phyloP scores from a whole-genome alignment of 75 land plant genomes.

The Cryptomeria japonica region DNA sequence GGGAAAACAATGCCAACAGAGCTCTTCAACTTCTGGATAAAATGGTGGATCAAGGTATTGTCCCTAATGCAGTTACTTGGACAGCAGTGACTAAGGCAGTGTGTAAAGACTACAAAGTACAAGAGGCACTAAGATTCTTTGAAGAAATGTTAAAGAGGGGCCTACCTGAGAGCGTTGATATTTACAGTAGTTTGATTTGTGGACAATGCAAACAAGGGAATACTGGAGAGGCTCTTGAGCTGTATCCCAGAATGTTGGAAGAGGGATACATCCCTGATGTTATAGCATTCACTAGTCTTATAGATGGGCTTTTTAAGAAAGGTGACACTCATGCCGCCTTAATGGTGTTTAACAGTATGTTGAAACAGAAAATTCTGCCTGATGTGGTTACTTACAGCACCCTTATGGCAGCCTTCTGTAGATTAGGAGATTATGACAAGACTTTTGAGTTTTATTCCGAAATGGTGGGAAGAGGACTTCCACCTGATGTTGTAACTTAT shows the following conservation, averaged over 20 bases:
- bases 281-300: conserved; percentile 35
- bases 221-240: conserved; percentile 16
- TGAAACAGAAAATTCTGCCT: conserved; percentile 14
- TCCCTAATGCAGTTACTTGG: conserved; percentile 30
- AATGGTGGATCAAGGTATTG: conserved; percentile 19
- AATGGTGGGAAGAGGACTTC: conserved; percentile 27
- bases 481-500: conserved; percentile 13
- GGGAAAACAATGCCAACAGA: conserved; percentile 17
- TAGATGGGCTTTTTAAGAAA: conserved; percentile 30
- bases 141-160: conserved; percentile 29
- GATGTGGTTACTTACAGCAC: conserved; percentile 32
- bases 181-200: conserved; percentile 38
- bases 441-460: conserved; percentile 22
- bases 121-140: conserved; percentile 18
- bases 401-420: conserved; percentile 37
- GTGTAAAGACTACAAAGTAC: conserved; percentile 22
- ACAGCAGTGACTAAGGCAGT: conserved; percentile 18
- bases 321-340: conserved; percentile 22
- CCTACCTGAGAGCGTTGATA: conserved; percentile 24
- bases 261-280: conserved; percentile 21
- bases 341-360: conserved; percentile 22
- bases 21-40: conserved; percentile 35
- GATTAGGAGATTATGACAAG: conserved; percentile 19
- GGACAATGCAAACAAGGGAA: conserved; percentile 25
- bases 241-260: conserved; percentile 23